phyloP scores from a whole-genome alignment of 768 basidiomycete species.

The Amylocystis lapponica region DNA sequence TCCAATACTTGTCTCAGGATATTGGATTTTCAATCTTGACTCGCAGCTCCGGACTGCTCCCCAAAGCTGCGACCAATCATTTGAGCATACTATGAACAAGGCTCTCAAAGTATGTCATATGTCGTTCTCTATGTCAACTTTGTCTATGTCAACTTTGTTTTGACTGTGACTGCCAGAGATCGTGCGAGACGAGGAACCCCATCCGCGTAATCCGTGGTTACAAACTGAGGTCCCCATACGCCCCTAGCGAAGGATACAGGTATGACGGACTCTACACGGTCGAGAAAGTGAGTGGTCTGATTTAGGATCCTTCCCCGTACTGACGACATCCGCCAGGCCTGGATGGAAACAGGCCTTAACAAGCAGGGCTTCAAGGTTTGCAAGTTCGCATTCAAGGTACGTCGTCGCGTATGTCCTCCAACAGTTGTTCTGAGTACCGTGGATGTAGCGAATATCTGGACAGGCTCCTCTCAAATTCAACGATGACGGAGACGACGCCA shows the following conservation, averaged over 20 bases:
- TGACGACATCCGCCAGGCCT: slow-evolving; percentile 41
- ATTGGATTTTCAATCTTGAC: not conserved
- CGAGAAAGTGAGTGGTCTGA: slow-evolving; percentile 45
- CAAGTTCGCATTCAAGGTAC: slow-evolving; percentile 78
- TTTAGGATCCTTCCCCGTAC: not conserved
- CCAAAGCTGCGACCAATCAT: slow-evolving; percentile 79
- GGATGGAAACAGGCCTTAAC: slow-evolving; percentile 70
- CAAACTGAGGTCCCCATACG: slow-evolving; percentile 68
- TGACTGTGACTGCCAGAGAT: slow-evolving; percentile 39
- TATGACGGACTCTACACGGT: slow-evolving; percentile 88
- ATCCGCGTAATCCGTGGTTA: slow-evolving; percentile 85
- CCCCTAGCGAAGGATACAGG: slow-evolving; percentile 80
- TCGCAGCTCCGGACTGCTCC: slow-evolving; percentile 82
- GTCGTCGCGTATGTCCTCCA: slow-evolving; percentile 5
- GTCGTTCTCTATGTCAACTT: not conserved
- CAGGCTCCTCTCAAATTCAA: slow-evolving; percentile 48
- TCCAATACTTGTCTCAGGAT: not conserved
- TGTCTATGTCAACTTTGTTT: not conserved
- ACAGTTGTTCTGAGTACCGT: not conserved
- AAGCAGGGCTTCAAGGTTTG: slow-evolving; percentile 71
- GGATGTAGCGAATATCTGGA: slow-evolving; percentile 44
- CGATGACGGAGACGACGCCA: slow-evolving; percentile 16
- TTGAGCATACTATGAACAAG: slow-evolving; percentile 67
- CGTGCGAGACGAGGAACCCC: slow-evolving; percentile 75
- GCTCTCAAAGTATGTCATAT: slow-evolving; percentile 47